Evolutionary conservation across 768 basidiomycete genomes (phyloP).

Genomic region (Lactarius evosmus): DNA sequence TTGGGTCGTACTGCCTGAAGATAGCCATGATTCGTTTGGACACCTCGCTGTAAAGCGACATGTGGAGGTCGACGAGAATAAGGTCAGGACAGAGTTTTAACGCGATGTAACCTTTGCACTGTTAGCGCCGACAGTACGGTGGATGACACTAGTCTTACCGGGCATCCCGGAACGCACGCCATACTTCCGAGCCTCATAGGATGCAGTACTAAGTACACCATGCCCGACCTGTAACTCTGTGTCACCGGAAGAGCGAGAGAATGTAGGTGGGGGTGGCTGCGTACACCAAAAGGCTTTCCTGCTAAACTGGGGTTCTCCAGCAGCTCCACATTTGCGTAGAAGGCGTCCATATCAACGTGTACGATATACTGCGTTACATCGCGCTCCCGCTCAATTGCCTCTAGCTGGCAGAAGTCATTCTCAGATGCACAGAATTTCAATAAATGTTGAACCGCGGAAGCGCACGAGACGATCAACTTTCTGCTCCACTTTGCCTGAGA

Average conservation of each 20-base stretch:
- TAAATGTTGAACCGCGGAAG: background rate
- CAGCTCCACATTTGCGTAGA: constrained; percentile 79
- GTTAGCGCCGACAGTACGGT: background rate
- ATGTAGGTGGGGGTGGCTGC: constrained; percentile 21
- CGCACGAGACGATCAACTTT: constrained; percentile 69
- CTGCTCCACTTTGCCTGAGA: constrained; percentile 55
- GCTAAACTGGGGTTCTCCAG: constrained; percentile 59
- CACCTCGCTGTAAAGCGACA: constrained; percentile 63
- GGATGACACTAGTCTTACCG: constrained; percentile 41
- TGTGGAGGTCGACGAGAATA: constrained; percentile 59
- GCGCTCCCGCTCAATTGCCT: constrained; percentile 66
- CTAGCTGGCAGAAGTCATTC: constrained; percentile 43
- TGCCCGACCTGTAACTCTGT: constrained; percentile 54
- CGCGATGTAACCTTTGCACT: constrained; percentile 72
- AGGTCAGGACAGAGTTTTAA: constrained; percentile 92
- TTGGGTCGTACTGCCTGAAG: constrained; percentile 67
- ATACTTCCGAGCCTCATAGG: constrained; percentile 87
- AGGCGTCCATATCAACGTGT: constrained; percentile 96
- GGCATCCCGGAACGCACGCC: constrained; percentile 96
- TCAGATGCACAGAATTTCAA: background rate
- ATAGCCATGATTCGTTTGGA: constrained; percentile 69
- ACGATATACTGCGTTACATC: constrained; percentile 85
- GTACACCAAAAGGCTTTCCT: constrained; percentile 73
- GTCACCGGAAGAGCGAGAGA: constrained; percentile 27
- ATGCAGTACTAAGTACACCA: constrained; percentile 85